Base-by-base conservation (phyloP, 768 basidiomycete species). In the Suillus subluteus region DNA sequence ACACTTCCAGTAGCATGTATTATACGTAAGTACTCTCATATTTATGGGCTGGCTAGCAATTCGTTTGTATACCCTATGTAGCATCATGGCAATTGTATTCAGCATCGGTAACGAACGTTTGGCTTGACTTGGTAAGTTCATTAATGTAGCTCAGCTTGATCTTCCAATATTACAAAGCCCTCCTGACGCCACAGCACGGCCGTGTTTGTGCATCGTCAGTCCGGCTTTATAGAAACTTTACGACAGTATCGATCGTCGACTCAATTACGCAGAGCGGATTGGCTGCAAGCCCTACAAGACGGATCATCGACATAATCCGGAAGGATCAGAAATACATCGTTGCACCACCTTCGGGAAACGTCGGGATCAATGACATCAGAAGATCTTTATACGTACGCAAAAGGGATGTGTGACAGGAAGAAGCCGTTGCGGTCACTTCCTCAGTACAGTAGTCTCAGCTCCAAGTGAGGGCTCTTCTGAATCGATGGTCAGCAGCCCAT, bases 401-500 rank as follows among this genome's bases (percentile, higher is more conserved):
- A 41, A 66, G 50, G 56, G 32, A 41, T 71, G 67, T 16, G 9
- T 58, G 48, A 38, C 65, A 55, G 50, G 48, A 54, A 46, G 58
- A 21, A 18, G 58, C 38, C 26, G 18, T 67, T n/a, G 75, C 66
- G 4, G 75, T 69, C 44, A 81, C 73, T 37, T 73, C 26, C 26
- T 26, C 46, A 83, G 70, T 37, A 76, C 73, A 9, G 63, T 35
- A 67, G 79, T 83, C 63, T 83, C 75, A 4, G 66, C 65, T 69
- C 79, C 80, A 9, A 74, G 70, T 2, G 79, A 77, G 68, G 81
- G 82, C 44, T 82, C 82, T 26, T 80, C 77, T 3, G 80, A 80
- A 67, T 82, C 81, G 72, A 83, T 73, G 13, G 79, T 78, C n/a
- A 82, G 75, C 12, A 80, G n/a, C n/a, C n/a, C n/a, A 76, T 52